Evolutionary conservation across 2,329 filamentous ascomycete species (phyloP).

Genomic region (Venturia effusa): DNA sequence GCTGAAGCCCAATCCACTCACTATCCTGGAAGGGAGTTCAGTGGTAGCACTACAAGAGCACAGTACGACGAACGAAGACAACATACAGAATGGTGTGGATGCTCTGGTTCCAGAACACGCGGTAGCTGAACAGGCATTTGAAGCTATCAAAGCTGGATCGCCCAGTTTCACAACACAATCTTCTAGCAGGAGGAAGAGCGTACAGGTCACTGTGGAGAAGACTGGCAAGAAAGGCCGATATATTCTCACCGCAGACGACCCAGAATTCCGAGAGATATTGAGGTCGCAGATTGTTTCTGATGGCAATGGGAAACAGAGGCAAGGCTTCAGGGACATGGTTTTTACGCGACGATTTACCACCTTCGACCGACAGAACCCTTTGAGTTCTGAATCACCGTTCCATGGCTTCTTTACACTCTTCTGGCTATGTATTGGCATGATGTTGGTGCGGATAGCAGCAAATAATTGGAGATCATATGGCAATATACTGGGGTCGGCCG

Average conservation of each 20-base stretch:
- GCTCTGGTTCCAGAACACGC: background rate
- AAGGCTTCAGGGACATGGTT: slow-evolving; percentile 44
- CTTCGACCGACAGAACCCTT: slow-evolving; percentile 62
- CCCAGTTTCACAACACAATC: background rate
- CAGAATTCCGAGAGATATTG: slow-evolving; percentile 37
- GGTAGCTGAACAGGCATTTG: background rate
- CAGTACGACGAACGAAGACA: slow-evolving; percentile 8
- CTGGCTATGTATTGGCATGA: slow-evolving; percentile 59
- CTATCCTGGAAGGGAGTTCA: slow-evolving; percentile 24
- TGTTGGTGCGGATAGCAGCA: slow-evolving; percentile 55
- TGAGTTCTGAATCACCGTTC: slow-evolving; percentile 56
- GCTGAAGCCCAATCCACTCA: slow-evolving; percentile 25
- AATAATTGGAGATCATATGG: slow-evolving; percentile 61
- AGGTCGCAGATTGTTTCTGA: slow-evolving; percentile 29
- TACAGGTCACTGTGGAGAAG: slow-evolving; percentile 37
- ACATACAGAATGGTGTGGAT: background rate
- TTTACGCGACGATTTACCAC: slow-evolving; percentile 65
- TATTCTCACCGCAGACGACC: slow-evolving; percentile 38
- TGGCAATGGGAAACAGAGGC: background rate
- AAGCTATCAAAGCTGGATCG: background rate
- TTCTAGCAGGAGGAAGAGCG: slow-evolving; percentile 25
- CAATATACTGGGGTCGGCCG: slow-evolving; percentile 57
- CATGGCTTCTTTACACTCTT: slow-evolving; percentile 73
- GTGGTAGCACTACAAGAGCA: slow-evolving; percentile 17
- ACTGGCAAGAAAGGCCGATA: slow-evolving; percentile 36